Evolutionary conservation across 106 monocot species (phyloP), one percentile per base, ranked within the genome.

Genomic region (Dendrobium nobile): DNA sequence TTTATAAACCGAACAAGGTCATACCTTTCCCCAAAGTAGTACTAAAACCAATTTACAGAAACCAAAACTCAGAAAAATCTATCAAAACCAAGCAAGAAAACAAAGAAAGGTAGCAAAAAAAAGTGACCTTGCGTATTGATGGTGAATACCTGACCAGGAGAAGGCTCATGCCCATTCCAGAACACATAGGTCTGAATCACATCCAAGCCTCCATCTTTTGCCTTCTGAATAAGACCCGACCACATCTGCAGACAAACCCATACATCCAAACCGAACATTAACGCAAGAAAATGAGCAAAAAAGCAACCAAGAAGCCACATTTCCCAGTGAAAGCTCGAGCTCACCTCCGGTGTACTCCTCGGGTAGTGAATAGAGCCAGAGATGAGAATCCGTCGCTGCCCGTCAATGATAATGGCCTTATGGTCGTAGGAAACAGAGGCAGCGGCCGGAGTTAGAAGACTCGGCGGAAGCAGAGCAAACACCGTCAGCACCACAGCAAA

Each of bases 1-100:
- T 92, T 94, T 74, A 97, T 81, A 82, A 97, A 97, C 9, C 85
- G 73, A 75, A 97, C 90, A 59, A 97, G 84, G 58, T 97, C 90
- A 76, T 90, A 93, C 68, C 89, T 93, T 19, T 82, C 96, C 28
- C 75, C 86, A 54, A 96, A 96, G 77, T 96, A 88, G 77, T 93
- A 93, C 95, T 96, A 80, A 61, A 51, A 65, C 61, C 2, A 59
- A 80, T 45, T 44, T 26, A 26, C 26, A 76, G 47, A 76, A 48
- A 45, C n/a, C 26, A 74, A 43, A 41, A n/a, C 26, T 48, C 17
- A 76, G 48, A 76, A 76, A 48, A 20, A 19, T 42, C 28, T 54
- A 8, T 58, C 33, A 13, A 75, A 1, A 31, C 7, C 58, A 48
- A 78, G 54, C 2, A 47, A 80, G 68, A 68, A 45, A 45, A 45